These are phyloP conservation scores for Tripterygium wilfordii DNA, from an alignment of 177 flowering plant species.

Conservation along the genomic window DNA sequence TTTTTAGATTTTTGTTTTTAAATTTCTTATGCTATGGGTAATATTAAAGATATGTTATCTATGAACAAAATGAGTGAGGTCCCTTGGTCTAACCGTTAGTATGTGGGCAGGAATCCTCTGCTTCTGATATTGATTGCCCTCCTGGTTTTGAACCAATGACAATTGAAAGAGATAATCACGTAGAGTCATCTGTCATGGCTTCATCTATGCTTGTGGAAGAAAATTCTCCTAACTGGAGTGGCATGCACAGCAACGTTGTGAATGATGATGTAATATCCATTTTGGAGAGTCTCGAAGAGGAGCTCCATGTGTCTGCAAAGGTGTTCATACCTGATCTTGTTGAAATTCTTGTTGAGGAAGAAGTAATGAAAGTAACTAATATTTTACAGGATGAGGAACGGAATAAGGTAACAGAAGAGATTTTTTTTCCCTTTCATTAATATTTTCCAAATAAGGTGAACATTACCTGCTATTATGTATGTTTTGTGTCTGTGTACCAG, in stretches of 20 bases:
- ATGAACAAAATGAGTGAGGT: constrained; percentile 4
- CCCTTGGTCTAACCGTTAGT: constrained; percentile 27
- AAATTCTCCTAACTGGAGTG: constrained; percentile 3
- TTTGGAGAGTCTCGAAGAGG: constrained; percentile 39
- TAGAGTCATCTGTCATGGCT: constrained; percentile 8
- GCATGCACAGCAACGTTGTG: constrained; percentile 1
- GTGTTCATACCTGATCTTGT: constrained; percentile 33
- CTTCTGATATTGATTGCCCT: constrained; percentile 40
- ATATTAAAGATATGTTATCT: too few species aligned
- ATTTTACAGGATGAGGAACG: constrained; percentile 8
- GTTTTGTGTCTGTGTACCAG: too few species aligned
- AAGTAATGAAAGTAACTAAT: constrained; percentile 26
- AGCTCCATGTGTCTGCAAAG: constrained; percentile 43
- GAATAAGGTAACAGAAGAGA: constrained; percentile 16
- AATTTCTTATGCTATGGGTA: too few species aligned
- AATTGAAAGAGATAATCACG: constrained; percentile 7
- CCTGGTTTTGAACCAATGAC: constrained; percentile 48
- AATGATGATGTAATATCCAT: constrained; percentile 24
- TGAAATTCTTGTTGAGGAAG: constrained; percentile 39
- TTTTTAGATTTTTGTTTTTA: constrained; percentile 1
- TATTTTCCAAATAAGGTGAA: too few species aligned
- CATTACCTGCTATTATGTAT: neutral
- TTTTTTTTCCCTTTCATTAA: neutral
- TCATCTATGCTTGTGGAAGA: constrained; percentile 15
- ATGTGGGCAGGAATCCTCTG: constrained; percentile 15